Base-by-base conservation (phyloP, 208 protist genomes). In the Trypanosoma congolense region DNA sequence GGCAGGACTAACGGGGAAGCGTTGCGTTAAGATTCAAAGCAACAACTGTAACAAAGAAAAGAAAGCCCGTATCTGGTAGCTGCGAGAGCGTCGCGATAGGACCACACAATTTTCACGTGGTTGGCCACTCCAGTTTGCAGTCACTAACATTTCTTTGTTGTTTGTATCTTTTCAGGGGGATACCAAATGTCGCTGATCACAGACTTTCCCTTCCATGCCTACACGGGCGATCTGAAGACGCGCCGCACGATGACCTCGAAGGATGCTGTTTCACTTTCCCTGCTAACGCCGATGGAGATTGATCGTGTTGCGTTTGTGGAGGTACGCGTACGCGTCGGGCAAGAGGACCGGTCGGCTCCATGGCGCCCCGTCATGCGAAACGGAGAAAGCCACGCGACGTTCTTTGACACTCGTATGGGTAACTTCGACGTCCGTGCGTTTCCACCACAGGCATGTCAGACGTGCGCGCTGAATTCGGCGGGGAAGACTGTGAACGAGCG, bases 331-430 rank as follows among this genome's bases (percentile, higher is more conserved):
- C 78, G 76, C 4, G 80, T 64, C 55, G 80, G 80, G 8, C 71
- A 88, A 38, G 80, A 90, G 56, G 77, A 90, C 45, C 65, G 67
- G 21, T 49, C 58, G 5, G 71, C 74, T 18, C 79, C 79, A 21
- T 87, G 79, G 79, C 66, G 67, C 35, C 77, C 77, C 0, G 69
- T 79, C 31, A 22, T 61, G 5, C 64, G 80, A 14, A 64, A 70
- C 16, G 75, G 64, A 43, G 73, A 75, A 22, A 52, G 67, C 26
- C 43, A 70, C 25, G 54, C 73, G 9, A 92, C 87, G 22, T 92
- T 95, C 62, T 95, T 87, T 67, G 87, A 95, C 64, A 70, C 77
- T 24, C 83, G 82, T 43, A 95, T 95, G 87, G 87, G 87, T 14
- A 95, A 95, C 77, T 95, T 95, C 51, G 74, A 89, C 45, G 62